Conservation (phyloP, 371 early-diverging fungal genomes). For the Actinomucor elegans region DNA sequence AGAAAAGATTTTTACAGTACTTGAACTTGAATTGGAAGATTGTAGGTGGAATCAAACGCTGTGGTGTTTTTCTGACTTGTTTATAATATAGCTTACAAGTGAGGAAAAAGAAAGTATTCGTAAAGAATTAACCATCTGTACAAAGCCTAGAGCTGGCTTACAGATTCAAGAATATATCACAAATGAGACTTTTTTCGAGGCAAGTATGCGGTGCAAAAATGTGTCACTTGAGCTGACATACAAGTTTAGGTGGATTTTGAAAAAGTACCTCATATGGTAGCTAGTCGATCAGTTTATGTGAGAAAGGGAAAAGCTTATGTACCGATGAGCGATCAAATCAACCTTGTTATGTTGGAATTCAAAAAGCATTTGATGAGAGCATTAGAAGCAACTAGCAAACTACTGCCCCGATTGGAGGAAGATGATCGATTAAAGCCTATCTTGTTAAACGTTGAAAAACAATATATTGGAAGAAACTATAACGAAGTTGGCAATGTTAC, state of each 20-base stretch:
- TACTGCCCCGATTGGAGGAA: slow-evolving; percentile 89
- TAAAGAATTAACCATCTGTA: slow-evolving; percentile 10
- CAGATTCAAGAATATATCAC: slow-evolving; percentile 23
- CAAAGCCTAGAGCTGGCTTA: slow-evolving; percentile 4
- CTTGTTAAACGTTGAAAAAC: slow-evolving; percentile 81
- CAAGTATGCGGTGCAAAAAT: not conserved
- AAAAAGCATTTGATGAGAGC: slow-evolving; percentile 47
- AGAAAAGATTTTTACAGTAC: slow-evolving; percentile 51
- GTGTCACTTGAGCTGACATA: no score
- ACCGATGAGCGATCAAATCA: slow-evolving; percentile 69
- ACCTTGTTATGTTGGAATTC: slow-evolving; percentile 81
- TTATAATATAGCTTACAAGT: slow-evolving; percentile 3
- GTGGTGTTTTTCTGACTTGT: no score
- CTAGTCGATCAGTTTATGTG: slow-evolving; percentile 70
- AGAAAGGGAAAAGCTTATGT: slow-evolving; percentile 84
- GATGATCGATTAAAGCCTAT: slow-evolving; percentile 91
- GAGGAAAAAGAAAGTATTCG: slow-evolving; percentile 22
- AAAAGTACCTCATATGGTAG: slow-evolving; percentile 78
- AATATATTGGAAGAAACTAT: slow-evolving; percentile 73
- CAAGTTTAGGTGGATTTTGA: slow-evolving; percentile 90
- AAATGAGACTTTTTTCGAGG: slow-evolving; percentile 56
- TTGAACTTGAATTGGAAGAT: slow-evolving; percentile 59
- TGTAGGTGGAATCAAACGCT: slow-evolving; percentile 25
- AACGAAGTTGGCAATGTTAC: slow-evolving; percentile 29
- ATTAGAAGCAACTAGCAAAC: slow-evolving; percentile 50